Conservation (phyloP, 78 protist species). For the Dictyostelium citrinum region DNA sequence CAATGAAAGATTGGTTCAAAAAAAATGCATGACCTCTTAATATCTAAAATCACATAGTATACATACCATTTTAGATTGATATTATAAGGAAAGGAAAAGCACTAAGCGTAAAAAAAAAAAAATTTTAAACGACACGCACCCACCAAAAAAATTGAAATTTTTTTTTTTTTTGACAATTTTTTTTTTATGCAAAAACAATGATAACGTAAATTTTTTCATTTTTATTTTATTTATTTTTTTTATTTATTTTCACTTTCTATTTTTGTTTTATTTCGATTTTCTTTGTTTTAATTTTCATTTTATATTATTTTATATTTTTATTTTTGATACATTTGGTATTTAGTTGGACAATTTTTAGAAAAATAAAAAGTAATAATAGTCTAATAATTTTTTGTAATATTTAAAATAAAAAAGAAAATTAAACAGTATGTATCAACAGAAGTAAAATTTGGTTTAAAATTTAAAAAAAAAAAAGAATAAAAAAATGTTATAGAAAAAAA, state of each 20-base stretch:
- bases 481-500: too few relatives aligned
- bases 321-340: too few relatives aligned
- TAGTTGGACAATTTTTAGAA: too few relatives aligned
- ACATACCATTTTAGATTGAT: not conserved
- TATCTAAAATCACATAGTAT: not conserved
- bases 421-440: too few relatives aligned
- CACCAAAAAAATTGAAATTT: not conserved
- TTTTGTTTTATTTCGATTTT: not conserved
- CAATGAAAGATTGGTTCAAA: not conserved
- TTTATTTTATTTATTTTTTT: not conserved
- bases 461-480: too few relatives aligned
- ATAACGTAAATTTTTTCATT: not conserved
- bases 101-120: not conserved
- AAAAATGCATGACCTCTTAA: not conserved
- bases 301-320: too few relatives aligned
- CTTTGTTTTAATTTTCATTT: too few relatives aligned
- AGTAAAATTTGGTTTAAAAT: too few relatives aligned
- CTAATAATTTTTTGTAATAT: too few relatives aligned
- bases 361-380: too few relatives aligned
- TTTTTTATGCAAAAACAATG: not conserved
- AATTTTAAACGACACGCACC: not conserved
- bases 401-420: too few relatives aligned
- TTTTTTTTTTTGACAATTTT: not conserved
- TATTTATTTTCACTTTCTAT: not conserved
- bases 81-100: not conserved